Evolutionary conservation across 208 protist genomes (phyloP), one percentile per base, ranked within the genome.

Genomic region (Wallacemonas rigidus): DNA sequence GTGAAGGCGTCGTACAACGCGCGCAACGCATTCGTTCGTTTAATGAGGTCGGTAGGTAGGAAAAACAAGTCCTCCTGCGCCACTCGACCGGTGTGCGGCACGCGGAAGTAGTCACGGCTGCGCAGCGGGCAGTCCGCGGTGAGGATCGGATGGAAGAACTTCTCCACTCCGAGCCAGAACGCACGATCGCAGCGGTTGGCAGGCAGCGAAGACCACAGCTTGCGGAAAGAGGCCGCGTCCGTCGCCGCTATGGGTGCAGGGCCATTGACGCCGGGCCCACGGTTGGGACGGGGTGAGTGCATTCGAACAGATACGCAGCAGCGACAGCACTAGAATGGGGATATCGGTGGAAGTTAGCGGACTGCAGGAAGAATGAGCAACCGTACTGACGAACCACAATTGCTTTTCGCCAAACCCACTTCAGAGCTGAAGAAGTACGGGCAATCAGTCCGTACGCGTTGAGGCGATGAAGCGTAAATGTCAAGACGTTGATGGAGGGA

Each of bases 101-200:
- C 69, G 2, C 76, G 75, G 55, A 79, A 81, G 69, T 92, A 95
- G 4, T 86, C 85, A 1, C 72, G 60, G 68, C 72, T 84, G n/a
- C 80, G 47, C 26, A 93, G 71, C 7, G 87, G 81, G 44, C 65
- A 74, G 26, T 88, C 72, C 0, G 78, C 8, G 11, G 75, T 54
- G 12, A 90, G 51, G 44, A 87, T 81, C 2, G 81, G 85, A 11
- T 79, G 73, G 43, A 86, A 85, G 56, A 89, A 83, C 17, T 65
- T 75, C 73, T 89, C 86, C 8, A 95, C 47, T 2, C 78, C 81
- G 0, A 72, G 65, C 88, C 90, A 95, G 55, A 95, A 95, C 43
- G 64, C 53, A 36, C 79, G 88, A 53, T 93, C 87, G 26, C 76
- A 57, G 6, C 86, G 80, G 1, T 84, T 75, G 14, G 67, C 43